Evolutionary conservation across 176 grass and related monocot species (phyloP).

Genomic region (Zea mays): DNA sequence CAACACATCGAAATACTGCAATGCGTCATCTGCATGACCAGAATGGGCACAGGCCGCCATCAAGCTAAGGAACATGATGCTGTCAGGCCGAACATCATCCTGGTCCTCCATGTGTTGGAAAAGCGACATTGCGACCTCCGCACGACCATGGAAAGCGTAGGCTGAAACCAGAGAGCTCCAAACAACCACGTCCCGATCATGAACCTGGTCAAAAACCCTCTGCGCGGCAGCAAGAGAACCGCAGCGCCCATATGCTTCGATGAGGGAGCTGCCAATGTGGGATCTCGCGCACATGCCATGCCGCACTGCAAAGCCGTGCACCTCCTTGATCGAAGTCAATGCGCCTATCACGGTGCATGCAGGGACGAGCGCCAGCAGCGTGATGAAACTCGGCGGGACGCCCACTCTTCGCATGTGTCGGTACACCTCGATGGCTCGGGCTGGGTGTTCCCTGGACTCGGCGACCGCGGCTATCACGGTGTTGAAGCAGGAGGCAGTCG

Average conservation of each 20-base stretch:
- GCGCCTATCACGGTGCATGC: slow-evolving; percentile 32
- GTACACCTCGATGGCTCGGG: slow-evolving; percentile 53
- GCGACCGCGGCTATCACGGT: slow-evolving; percentile 46
- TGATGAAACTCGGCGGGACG: slow-evolving; percentile 49
- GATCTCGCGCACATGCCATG: slow-evolving; percentile 35
- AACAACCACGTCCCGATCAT: slow-evolving; percentile 56
- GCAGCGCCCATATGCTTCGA: slow-evolving; percentile 62
- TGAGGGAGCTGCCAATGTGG: slow-evolving; percentile 56
- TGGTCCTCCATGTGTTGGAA: slow-evolving; percentile 56
- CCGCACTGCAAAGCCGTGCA: slow-evolving; percentile 57
- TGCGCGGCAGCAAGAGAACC: slow-evolving; percentile 38
- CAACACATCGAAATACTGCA: slow-evolving; percentile 61
- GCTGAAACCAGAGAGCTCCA: slow-evolving; percentile 68
- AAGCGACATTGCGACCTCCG: slow-evolving; percentile 41
- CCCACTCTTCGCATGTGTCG: slow-evolving; percentile 45
- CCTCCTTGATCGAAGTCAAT: slow-evolving; percentile 50
- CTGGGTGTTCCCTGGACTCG: slow-evolving; percentile 26
- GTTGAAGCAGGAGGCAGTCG: slow-evolving; percentile 60
- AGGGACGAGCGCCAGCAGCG: slow-evolving; percentile 50
- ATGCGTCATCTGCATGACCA: slow-evolving; percentile 52
- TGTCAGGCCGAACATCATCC: slow-evolving; percentile 49
- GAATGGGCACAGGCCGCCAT: slow-evolving; percentile 64
- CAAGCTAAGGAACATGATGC: slow-evolving; percentile 64
- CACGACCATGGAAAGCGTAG: slow-evolving; percentile 66
- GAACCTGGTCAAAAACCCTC: slow-evolving; percentile 47